A percentile compares a stretch with the other conserved stretches of the same genome.
Conservation (phyloP, 2,329 filamentous ascomycete genomes). For the Colletotrichum agaves region DNA sequence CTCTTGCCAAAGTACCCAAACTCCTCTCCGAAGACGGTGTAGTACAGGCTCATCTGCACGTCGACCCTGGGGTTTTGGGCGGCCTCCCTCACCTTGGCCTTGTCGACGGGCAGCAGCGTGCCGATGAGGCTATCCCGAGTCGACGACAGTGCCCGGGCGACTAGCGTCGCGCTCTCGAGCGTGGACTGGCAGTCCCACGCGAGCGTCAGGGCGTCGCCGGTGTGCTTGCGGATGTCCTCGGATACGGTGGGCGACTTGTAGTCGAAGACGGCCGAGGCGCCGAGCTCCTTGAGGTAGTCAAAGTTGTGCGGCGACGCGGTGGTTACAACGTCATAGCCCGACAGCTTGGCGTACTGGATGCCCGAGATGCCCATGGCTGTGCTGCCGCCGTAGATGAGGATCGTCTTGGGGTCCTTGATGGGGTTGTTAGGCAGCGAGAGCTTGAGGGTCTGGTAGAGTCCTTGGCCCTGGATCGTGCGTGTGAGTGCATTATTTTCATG, state of each 20-base stretch:
- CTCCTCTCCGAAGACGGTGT: slow-evolving; percentile 49
- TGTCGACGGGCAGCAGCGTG: slow-evolving; percentile 51
- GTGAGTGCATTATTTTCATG: background rate
- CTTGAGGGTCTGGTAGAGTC: slow-evolving; percentile 58
- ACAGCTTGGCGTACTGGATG: slow-evolving; percentile 51
- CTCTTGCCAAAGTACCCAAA: slow-evolving; percentile 41
- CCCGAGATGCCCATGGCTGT: slow-evolving; percentile 64
- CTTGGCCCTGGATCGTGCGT: slow-evolving; percentile 52
- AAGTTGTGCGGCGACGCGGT: slow-evolving; percentile 49
- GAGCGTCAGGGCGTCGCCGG: slow-evolving; percentile 40
- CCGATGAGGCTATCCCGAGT: slow-evolving; percentile 47
- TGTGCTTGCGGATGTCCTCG: slow-evolving; percentile 42
- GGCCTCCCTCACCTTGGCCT: slow-evolving; percentile 53
- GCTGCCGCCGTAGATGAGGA: slow-evolving; percentile 58
- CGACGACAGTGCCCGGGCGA: slow-evolving; percentile 39
- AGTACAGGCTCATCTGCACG: slow-evolving; percentile 47
- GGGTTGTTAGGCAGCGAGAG: slow-evolving; percentile 58
- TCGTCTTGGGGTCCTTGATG: slow-evolving; percentile 46
- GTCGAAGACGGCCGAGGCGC: slow-evolving; percentile 47
- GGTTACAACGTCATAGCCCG: slow-evolving; percentile 46
- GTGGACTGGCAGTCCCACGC: slow-evolving; percentile 43
- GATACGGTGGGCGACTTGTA: slow-evolving; percentile 42
- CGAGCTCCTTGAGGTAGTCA: slow-evolving; percentile 46
- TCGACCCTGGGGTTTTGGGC: slow-evolving; percentile 51
- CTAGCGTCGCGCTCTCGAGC: slow-evolving; percentile 34